Percentiles rank a stretch among this genome's conserved stretches.
Conservation (phyloP, 768 basidiomycete genomes). For the Tulasnella sp. region DNA sequence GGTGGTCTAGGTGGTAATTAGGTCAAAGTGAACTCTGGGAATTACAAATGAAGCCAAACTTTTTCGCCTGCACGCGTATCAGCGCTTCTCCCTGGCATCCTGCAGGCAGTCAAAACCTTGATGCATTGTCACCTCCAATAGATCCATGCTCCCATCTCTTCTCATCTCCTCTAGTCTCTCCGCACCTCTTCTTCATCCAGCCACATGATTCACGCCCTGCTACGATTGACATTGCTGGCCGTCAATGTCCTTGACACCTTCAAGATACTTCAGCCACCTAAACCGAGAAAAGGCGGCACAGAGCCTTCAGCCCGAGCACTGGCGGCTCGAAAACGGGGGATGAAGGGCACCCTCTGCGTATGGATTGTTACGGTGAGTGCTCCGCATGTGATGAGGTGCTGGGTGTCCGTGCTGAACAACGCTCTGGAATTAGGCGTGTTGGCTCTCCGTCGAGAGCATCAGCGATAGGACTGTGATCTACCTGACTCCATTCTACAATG, state of each 20-base stretch:
- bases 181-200: not conserved
- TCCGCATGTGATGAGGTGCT: slow-evolving; percentile 7
- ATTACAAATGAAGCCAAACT: not conserved
- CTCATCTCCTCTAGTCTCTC: not conserved
- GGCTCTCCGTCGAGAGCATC: slow-evolving; percentile 58
- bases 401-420: slow-evolving; percentile 16
- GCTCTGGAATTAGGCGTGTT: slow-evolving; percentile 46
- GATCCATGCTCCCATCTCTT: slow-evolving; percentile 5
- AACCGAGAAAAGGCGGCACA: slow-evolving; percentile 41
- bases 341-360: slow-evolving; percentile 76
- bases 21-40: not conserved
- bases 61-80: slow-evolving; percentile 4
- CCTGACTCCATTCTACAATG: slow-evolving; percentile 76
- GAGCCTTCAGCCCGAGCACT: slow-evolving; percentile 54
- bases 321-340: slow-evolving; percentile 69
- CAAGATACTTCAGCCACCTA: slow-evolving; percentile 68
- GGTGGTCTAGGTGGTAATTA: not conserved
- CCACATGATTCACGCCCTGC: slow-evolving; percentile 24
- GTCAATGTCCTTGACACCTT: slow-evolving; percentile 77
- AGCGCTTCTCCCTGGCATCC: not conserved
- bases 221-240: slow-evolving; percentile 64
- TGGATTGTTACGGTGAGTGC: slow-evolving; percentile 73
- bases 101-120: slow-evolving; percentile 1
- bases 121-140: not conserved
- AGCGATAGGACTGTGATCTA: slow-evolving; percentile 57